A percentile compares a stretch with the other conserved stretches of the same genome.
Evolutionary conservation across 139 green algal species (phyloP).

Genomic region (Haematococcus sp.): DNA sequence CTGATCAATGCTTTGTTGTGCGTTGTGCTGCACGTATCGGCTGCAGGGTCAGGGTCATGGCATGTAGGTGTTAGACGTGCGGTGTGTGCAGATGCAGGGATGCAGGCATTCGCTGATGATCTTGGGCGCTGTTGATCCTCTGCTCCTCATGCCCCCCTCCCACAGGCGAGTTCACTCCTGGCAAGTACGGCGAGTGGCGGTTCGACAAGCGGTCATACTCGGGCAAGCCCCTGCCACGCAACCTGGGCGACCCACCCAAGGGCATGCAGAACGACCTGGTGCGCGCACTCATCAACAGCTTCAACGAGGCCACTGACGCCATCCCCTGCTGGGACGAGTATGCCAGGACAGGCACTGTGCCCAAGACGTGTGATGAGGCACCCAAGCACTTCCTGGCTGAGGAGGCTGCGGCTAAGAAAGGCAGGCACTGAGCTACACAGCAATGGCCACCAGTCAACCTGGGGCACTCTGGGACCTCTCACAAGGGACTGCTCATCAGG

Average conservation of each 20-base stretch:
- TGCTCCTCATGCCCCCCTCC: not conserved
- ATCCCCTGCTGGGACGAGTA: slow-evolving; percentile 82
- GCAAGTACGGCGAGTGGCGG: slow-evolving; percentile 87
- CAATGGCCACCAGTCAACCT: too few relatives aligned
- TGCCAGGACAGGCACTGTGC: slow-evolving; percentile 37
- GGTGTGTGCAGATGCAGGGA: too few relatives aligned
- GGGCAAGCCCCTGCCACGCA: slow-evolving; percentile 53
- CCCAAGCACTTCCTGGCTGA: slow-evolving; percentile 16
- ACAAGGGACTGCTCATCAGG: too few relatives aligned
- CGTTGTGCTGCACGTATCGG: too few relatives aligned
- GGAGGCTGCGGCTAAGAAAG: not conserved
- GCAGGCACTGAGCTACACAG: not conserved
- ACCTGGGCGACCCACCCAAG: slow-evolving; percentile 60
- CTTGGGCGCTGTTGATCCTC: not conserved
- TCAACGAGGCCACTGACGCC: slow-evolving; percentile 64
- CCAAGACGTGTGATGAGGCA: slow-evolving; percentile 3
- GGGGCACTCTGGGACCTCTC: too few relatives aligned
- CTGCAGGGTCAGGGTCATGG: too few relatives aligned
- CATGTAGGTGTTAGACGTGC: too few relatives aligned
- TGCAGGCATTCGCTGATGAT: too few relatives aligned
- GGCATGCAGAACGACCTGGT: slow-evolving; percentile 84
- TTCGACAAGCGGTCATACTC: slow-evolving; percentile 95
- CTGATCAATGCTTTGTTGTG: too few relatives aligned
- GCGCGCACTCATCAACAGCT: slow-evolving; percentile 49
- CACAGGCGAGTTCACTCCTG: slow-evolving; percentile 66